Evolutionary conservation across 106 monocot genomes (phyloP).

Genomic region (Iris macrosiphon): DNA sequence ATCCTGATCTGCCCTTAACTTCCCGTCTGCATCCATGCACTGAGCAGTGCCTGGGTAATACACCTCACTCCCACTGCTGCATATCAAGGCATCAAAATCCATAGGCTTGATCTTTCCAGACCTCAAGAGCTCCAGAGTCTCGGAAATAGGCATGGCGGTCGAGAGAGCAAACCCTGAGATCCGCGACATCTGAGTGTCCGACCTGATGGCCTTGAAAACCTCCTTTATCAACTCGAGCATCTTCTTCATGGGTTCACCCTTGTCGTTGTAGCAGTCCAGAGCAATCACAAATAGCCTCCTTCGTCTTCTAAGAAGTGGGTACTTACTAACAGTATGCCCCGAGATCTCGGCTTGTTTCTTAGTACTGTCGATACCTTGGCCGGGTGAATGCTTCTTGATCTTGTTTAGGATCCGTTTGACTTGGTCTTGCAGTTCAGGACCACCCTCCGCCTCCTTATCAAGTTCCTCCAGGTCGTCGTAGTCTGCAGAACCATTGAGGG

Average conservation of each 20-base stretch:
- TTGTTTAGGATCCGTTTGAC: constrained; percentile 69
- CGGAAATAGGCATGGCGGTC: constrained; percentile 77
- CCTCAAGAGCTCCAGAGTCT: constrained; percentile 50
- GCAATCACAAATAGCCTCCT: constrained; percentile 77
- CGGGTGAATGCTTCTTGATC: constrained; percentile 32
- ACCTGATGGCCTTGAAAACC: constrained; percentile 58
- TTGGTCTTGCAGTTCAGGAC: constrained; percentile 58
- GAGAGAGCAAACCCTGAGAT: constrained; percentile 88
- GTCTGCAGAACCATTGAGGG: constrained; percentile 28
- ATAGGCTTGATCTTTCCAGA: constrained; percentile 48
- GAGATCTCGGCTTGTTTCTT: constrained; percentile 16
- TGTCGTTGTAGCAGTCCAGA: constrained; percentile 61
- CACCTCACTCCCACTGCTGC: constrained; percentile 88
- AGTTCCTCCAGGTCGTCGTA: constrained; percentile 17
- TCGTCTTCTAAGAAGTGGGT: constrained; percentile 69
- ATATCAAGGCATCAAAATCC: constrained; percentile 86
- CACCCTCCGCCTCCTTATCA: constrained; percentile 13
- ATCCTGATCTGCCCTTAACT: constrained; percentile 66
- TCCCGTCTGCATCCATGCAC: constrained; percentile 45
- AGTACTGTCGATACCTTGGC: constrained; percentile 3
- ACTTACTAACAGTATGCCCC: constrained; percentile 23
- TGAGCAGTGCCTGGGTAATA: constrained; percentile 87
- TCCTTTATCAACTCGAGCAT: constrained; percentile 76
- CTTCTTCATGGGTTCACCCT: constrained; percentile 61
- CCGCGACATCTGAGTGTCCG: constrained; percentile 74